Evolutionary conservation across 139 green algal species (phyloP).

Genomic region (Ettlia oleoabundans): DNA sequence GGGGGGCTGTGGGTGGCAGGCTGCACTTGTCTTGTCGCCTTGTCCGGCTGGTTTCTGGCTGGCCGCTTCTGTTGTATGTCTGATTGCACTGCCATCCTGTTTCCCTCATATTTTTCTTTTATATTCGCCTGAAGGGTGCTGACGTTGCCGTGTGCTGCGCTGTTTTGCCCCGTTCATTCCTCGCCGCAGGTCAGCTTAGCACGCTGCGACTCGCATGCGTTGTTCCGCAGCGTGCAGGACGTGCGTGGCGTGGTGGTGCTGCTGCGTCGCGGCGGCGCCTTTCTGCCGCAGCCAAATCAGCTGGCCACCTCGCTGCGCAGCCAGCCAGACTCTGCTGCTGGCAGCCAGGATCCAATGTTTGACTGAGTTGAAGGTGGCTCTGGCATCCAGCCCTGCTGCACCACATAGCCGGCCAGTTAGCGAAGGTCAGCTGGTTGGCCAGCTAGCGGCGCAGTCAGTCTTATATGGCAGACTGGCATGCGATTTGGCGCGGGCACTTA

Average conservation of each 20-base stretch:
- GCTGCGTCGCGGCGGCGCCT: slow-evolving; percentile 38
- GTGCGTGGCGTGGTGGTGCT: slow-evolving; percentile 64
- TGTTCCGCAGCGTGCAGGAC: slow-evolving; percentile 68
- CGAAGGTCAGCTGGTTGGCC: background rate
- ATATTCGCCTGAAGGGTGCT: background rate
- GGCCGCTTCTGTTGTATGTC: too few species aligned
- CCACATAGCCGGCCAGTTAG: background rate
- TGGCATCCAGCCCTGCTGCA: background rate
- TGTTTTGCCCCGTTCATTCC: background rate
- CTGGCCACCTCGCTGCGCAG: slow-evolving; percentile 54
- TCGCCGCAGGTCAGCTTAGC: slow-evolving; percentile 57
- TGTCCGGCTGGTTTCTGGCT: too few species aligned
- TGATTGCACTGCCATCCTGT: too few species aligned
- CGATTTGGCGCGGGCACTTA: too few species aligned
- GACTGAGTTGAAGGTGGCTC: slow-evolving; percentile 4
- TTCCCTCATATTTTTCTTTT: background rate
- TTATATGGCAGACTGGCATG: too few species aligned
- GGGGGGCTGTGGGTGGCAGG: too few species aligned
- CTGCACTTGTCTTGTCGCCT: too few species aligned
- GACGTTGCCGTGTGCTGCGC: background rate
- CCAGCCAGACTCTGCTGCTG: background rate
- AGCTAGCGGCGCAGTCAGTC: background rate
- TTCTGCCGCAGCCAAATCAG: slow-evolving; percentile 61
- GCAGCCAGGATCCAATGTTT: background rate
- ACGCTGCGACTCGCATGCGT: slow-evolving; percentile 60